These are phyloP conservation scores for Nitzschia palea DNA, from an alignment of 108 stramenopile species.

Conservation along the genomic window DNA sequence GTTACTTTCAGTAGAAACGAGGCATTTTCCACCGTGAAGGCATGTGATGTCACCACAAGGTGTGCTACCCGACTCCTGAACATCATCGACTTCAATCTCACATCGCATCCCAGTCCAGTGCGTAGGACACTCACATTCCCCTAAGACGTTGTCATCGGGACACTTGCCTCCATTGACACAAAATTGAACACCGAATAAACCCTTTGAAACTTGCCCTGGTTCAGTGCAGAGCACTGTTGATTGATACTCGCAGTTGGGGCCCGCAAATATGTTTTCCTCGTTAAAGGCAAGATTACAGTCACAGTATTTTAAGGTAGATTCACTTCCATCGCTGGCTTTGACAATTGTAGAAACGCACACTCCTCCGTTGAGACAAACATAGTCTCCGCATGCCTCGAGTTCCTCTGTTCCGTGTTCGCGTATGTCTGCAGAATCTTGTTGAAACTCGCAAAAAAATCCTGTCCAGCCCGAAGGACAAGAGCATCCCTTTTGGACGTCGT, in stretches of 20 bases:
- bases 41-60: slow-evolving; percentile 20
- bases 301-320: slow-evolving; percentile 7
- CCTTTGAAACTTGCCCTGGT: neutral
- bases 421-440: neutral
- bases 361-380: slow-evolving; percentile 24
- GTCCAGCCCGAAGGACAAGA: slow-evolving; percentile 34
- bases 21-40: slow-evolving; percentile 27
- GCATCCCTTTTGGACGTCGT: slow-evolving; percentile 25
- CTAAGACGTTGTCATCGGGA: neutral
- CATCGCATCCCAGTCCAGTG: slow-evolving; percentile 26
- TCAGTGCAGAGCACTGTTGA: slow-evolving; percentile 24
- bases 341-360: slow-evolving; percentile 10
- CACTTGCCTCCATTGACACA: slow-evolving; percentile 35
- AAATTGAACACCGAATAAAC: slow-evolving; percentile 5
- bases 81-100: slow-evolving; percentile 9
- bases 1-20: neutral
- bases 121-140: slow-evolving; percentile 10
- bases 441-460: slow-evolving; percentile 15
- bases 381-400: slow-evolving; percentile 9
- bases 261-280: slow-evolving; percentile 16
- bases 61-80: neutral
- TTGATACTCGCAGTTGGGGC: slow-evolving; percentile 30
- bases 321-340: neutral
- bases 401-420: neutral
- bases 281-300: slow-evolving; percentile 28